Evolutionary conservation across 208 protist species (phyloP).

Genomic region (Angomonas deanei): DNA sequence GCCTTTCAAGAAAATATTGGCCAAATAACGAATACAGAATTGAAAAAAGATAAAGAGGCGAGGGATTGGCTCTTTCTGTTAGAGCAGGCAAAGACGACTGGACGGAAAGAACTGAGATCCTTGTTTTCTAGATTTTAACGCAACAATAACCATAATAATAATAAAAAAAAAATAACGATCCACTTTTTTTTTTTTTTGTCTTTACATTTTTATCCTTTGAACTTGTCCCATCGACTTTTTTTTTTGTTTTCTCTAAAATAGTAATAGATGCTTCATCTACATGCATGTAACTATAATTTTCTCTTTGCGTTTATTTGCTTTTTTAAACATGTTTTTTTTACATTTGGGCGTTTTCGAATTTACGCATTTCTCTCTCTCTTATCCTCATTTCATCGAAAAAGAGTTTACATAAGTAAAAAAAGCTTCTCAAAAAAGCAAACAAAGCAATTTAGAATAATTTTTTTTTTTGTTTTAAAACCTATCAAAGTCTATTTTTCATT

Average conservation of each 20-base stretch:
- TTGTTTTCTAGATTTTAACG: no score
- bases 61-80: no score
- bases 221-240: background rate
- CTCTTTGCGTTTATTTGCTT: constrained; percentile 11
- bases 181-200: no score
- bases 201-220: constrained; percentile 12
- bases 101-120: no score
- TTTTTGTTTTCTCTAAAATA: background rate
- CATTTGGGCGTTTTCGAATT: constrained; percentile 6
- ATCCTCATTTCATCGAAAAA: no score
- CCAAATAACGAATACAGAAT: constrained; percentile 13
- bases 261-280: no score
- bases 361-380: constrained; percentile 14
- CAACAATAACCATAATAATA: no score
- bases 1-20: no score
- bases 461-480: constrained; percentile 4
- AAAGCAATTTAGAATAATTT: background rate
- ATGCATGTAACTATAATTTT: background rate
- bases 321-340: background rate
- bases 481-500: constrained; percentile 9
- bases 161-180: no score
- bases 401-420: no score
- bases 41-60: constrained; percentile 12
- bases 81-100: no score
- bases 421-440: no score